Conservation (phyloP, 257 asterid genomes). For the Henckelia pumila region DNA sequence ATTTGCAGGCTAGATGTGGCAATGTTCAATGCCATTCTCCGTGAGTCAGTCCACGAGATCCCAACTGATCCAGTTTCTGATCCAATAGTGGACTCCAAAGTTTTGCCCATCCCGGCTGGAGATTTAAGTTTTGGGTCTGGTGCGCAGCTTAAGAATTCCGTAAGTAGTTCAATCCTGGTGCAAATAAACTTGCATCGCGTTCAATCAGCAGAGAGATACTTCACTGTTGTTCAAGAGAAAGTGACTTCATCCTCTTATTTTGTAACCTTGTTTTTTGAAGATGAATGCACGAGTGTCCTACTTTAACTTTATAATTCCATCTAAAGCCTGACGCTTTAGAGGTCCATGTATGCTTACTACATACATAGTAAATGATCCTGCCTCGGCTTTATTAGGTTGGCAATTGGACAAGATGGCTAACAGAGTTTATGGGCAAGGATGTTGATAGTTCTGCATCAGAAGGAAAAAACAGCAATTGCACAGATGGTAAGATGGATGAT, state of each 20-base stretch:
- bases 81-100: conserved; percentile 91
- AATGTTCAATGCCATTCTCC: conserved; percentile 95
- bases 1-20: conserved; percentile 89
- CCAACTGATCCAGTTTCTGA: conserved; percentile 99
- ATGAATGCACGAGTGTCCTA: neutral
- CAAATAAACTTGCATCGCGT: neutral
- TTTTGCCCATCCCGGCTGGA: conserved; percentile 97
- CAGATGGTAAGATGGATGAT: conserved; percentile 33
- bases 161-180: conserved; percentile 33
- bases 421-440: conserved; percentile 55
- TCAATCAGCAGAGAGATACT: neutral
- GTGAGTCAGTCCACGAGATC: conserved; percentile 92
- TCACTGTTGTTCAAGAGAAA: neutral
- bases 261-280: neutral
- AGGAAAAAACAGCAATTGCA: conserved; percentile 26
- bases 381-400: conserved; percentile 56
- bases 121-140: conserved; percentile 97
- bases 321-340: conserved; percentile 3
- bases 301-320: neutral
- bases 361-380: conserved; percentile 14
- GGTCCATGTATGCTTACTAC: neutral
- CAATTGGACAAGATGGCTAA: conserved; percentile 81
- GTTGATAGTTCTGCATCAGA: conserved; percentile 32
- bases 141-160: conserved; percentile 89
- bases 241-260: neutral